These are phyloP conservation scores for Tricholoma flavovirens DNA, from an alignment of 768 basidiomycete species.

Conservation along the genomic window DNA sequence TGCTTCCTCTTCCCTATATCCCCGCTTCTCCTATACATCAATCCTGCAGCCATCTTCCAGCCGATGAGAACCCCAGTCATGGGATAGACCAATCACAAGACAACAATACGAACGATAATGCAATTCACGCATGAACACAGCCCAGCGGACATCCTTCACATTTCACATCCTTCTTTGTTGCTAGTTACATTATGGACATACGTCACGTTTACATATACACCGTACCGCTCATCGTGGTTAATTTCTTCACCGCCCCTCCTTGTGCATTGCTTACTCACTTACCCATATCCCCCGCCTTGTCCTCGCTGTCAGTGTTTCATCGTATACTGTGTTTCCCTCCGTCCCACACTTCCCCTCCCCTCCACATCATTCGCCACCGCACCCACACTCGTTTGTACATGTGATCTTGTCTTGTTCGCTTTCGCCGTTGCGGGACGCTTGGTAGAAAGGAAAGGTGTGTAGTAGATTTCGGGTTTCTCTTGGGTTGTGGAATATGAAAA, in stretches of 20 bases:
- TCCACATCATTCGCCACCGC: background rate
- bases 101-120: conserved; percentile 15
- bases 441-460: conserved; percentile 5
- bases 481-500: background rate
- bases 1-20: conserved; percentile 8
- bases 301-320: conserved; percentile 1
- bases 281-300: conserved; percentile 1
- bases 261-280: conserved; percentile 3
- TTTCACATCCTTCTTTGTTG: background rate
- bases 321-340: background rate
- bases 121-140: conserved; percentile 15
- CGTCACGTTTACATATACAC: conserved; percentile 2
- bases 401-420: conserved; percentile 4
- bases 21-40: conserved; percentile 3
- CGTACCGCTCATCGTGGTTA: conserved; percentile 1
- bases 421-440: background rate
- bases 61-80: conserved; percentile 12
- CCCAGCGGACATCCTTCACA: background rate
- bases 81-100: conserved; percentile 18
- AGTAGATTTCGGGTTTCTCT: conserved; percentile 3
- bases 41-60: conserved; percentile 11
- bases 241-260: background rate
- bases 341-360: background rate
- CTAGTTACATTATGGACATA: background rate
- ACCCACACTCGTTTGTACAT: background rate